A percentile compares a stretch with the other conserved stretches of the same genome.
These are phyloP conservation scores for Cercospora janseana DNA, from an alignment of 2,329 filamentous ascomycete genomes.

Conservation along the genomic window DNA sequence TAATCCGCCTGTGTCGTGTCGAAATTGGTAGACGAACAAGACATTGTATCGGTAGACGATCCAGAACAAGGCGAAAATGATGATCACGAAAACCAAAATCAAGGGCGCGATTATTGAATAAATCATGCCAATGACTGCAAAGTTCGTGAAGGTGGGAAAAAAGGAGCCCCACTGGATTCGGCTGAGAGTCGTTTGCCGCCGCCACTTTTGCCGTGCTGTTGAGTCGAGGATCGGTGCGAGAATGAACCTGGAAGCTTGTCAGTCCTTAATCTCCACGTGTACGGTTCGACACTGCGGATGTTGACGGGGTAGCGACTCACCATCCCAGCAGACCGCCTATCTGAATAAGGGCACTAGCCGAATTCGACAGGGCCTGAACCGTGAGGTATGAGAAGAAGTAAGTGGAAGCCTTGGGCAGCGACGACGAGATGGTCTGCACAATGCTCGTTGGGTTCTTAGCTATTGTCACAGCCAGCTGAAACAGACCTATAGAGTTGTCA, in stretches of 20 bases:
- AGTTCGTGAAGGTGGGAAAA: conserved; percentile 95
- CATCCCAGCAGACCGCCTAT: conserved; percentile 74
- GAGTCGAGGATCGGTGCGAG: conserved; percentile 77
- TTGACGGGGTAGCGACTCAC: conserved; percentile 32
- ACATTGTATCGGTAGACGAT: conserved; percentile 95
- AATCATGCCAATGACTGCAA: conserved; percentile 83
- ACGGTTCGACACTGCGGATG: neutral
- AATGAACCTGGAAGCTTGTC: conserved; percentile 55
- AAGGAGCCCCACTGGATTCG: conserved; percentile 86
- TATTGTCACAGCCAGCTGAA: conserved; percentile 49
- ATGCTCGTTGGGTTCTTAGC: conserved; percentile 65
- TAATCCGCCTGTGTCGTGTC: conserved; percentile 85
- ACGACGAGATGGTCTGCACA: conserved; percentile 69
- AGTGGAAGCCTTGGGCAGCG: conserved; percentile 82
- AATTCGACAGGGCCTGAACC: conserved; percentile 86
- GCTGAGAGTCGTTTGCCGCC: conserved; percentile 73
- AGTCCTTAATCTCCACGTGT: neutral
- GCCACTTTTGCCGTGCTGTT: conserved; percentile 80
- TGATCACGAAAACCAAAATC: conserved; percentile 87
- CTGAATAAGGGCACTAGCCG: conserved; percentile 83
- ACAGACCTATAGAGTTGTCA: conserved; percentile 5
- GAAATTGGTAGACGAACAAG: conserved; percentile 88
- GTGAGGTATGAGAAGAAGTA: conserved; percentile 99
- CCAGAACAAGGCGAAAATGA: conserved; percentile 91
- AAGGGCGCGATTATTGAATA: conserved; percentile 87